Evolutionary conservation across 495 filamentous ascomycete species (phyloP), one percentile per base, ranked within the genome.

Genomic region (Aspergillus ellipticus): DNA sequence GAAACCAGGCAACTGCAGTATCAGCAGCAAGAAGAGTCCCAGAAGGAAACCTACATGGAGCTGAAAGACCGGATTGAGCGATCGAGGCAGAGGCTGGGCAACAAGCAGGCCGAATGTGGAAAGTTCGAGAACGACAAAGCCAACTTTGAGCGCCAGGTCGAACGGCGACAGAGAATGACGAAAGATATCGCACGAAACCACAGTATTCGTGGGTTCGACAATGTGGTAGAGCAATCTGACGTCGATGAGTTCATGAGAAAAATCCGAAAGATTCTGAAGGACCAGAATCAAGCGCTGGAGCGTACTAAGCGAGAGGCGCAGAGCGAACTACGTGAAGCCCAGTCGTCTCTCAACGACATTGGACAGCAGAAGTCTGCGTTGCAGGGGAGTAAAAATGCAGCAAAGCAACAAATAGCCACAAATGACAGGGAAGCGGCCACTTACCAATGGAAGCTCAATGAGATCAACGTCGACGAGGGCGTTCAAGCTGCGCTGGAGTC

Each of bases 111-210:
- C 13, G 94, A 97, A 66, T 79, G 85, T 61, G 94, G 94, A 26
- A 90, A 86, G 63, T 84, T 85, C 63, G 84, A 94, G 68, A 91
- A 92, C 7, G 85, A 96, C 66, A 89, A 92, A 68, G 85, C 86
- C 62, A 88, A 87, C 57, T 91, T 93, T 62, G 90, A 96, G 65
- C 83, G 84, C 10, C 88, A 96, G 49, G 63, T 96, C 5, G 74
- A 80, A 57, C 70, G 79, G 21, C 86, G 93, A 22, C 79, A 86
- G 55, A 75, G 73, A 1, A 80, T 95, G 68, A 85, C 97, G 55
- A 89, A 82, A 58, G 86, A 95, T 10, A 82, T 88, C 42, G 88
- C 92, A 16, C 80, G 85, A 24, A 76, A 74, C n/a, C 90, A 97
- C 66, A 86, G 83, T 54, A 87, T 97, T 53, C 85, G 88, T 19